Conservation (phyloP, 208 protist species). For the Crithidia thermophila region DNA sequence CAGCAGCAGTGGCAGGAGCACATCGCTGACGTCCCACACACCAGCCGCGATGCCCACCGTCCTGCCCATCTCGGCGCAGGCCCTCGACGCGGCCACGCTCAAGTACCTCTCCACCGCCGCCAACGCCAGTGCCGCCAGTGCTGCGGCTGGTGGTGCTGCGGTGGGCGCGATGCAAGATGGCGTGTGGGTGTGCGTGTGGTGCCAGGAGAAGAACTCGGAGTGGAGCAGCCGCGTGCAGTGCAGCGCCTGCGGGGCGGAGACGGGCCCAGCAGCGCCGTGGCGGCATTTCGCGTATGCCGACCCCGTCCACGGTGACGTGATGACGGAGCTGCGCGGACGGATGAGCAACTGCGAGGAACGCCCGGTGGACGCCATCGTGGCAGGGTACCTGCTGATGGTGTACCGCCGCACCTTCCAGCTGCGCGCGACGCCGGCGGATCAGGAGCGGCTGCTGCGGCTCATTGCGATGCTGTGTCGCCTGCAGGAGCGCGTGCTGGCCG, state of each 20-base stretch:
- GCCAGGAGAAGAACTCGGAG: conserved; percentile 69
- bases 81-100: conserved; percentile 18
- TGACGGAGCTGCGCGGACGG: conserved; percentile 71
- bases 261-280: conserved; percentile 78
- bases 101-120: conserved; percentile 19
- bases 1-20: background rate
- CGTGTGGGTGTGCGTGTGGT: conserved; percentile 86
- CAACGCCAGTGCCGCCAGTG: background rate
- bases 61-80: conserved; percentile 26
- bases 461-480: conserved; percentile 57
- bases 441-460: conserved; percentile 64
- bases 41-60: conserved; percentile 6
- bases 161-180: conserved; percentile 30
- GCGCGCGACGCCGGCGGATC: conserved; percentile 71
- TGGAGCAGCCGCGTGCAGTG: conserved; percentile 74
- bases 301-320: conserved; percentile 43
- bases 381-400: conserved; percentile 82
- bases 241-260: conserved; percentile 76
- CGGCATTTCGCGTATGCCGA: conserved; percentile 64
- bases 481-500: conserved; percentile 83
- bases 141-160: background rate
- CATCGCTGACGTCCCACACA: background rate
- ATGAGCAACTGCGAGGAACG: conserved; percentile 62
- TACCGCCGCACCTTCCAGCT: conserved; percentile 81
- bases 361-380: conserved; percentile 73